These are phyloP conservation scores for Penicillium soppii DNA, from an alignment of 495 filamentous ascomycete species.

Conservation along the genomic window DNA sequence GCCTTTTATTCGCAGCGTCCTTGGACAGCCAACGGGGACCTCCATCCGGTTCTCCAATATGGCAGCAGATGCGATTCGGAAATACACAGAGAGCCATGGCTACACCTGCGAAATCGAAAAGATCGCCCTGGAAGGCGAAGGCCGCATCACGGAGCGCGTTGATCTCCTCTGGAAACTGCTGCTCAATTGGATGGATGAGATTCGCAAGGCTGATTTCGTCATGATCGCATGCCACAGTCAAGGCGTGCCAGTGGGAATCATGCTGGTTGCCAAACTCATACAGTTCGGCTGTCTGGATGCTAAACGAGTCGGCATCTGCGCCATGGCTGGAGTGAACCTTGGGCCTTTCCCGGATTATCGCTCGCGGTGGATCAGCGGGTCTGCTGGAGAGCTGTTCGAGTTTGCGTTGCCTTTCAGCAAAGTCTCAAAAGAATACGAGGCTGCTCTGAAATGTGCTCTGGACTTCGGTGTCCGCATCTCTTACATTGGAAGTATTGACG, in stretches of 20 bases:
- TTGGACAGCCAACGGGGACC: constrained; percentile 94
- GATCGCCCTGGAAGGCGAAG: constrained; percentile 94
- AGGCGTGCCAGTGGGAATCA: constrained; percentile 89
- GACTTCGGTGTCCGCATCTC: constrained; percentile 78
- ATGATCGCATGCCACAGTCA: constrained; percentile 91
- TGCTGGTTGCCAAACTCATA: constrained; percentile 91
- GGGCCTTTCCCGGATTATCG: constrained; percentile 88
- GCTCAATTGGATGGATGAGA: constrained; percentile 91
- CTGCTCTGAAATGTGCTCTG: constrained; percentile 68
- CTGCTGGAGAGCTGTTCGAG: constrained; percentile 89
- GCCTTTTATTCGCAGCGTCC: constrained; percentile 74
- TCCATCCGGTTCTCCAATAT: constrained; percentile 90
- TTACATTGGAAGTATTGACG: constrained; percentile 90
- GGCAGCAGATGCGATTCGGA: constrained; percentile 77
- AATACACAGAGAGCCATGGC: constrained; percentile 71
- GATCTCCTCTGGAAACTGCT: constrained; percentile 91
- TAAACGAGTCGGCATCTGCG: constrained; percentile 75
- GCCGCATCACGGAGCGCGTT: constrained; percentile 87
- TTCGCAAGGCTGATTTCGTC: constrained; percentile 84
- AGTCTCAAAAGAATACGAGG: constrained; percentile 78
- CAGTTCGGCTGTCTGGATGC: constrained; percentile 70
- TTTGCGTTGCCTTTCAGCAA: constrained; percentile 77
- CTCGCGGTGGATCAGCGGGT: constrained; percentile 79
- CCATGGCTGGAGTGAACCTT: constrained; percentile 93
- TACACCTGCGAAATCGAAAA: constrained; percentile 76